phyloP scores from a whole-genome alignment of 768 basidiomycete genomes.

The Lactifluus hygrophoroides region DNA sequence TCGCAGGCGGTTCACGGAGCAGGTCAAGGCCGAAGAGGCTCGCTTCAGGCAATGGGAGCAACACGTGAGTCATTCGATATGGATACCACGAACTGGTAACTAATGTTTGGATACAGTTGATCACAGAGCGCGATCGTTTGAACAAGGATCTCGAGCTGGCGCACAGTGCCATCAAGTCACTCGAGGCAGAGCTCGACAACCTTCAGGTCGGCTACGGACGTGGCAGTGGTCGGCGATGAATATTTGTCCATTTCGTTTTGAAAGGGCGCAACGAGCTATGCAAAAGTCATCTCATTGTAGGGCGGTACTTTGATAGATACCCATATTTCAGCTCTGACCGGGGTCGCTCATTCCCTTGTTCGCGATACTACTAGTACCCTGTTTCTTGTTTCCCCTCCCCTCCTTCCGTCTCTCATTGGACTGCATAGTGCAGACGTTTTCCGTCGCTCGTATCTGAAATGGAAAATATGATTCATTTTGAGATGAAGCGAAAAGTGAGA shows the following conservation, averaged over 20 bases:
- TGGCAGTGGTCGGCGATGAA: conserved; percentile 55
- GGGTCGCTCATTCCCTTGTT: background rate
- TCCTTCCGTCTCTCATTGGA: background rate
- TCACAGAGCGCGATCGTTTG: conserved; percentile 95
- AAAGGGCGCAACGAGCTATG: background rate
- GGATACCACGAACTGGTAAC: background rate
- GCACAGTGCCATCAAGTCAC: conserved; percentile 82
- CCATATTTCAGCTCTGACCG: conserved; percentile 9
- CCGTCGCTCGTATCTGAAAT: background rate
- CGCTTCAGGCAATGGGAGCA: conserved; percentile 99
- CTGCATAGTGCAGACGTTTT: background rate
- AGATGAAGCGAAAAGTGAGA: background rate
- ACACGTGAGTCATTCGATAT: conserved; percentile 52
- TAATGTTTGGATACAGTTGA: conserved; percentile 53
- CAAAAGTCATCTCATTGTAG: background rate
- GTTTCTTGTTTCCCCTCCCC: background rate
- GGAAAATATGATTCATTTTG: background rate
- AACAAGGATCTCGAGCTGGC: conserved; percentile 97
- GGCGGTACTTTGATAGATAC: conserved; percentile 12
- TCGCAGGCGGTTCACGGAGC: conserved; percentile 96
- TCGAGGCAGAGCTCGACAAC: conserved; percentile 86
- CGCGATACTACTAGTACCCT: background rate
- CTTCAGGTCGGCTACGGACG: conserved; percentile 81
- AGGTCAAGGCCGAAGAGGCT: conserved; percentile 97
- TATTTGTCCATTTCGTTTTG: background rate